Base-by-base conservation (phyloP, 257 asterid species). In the Verbena officinalis region DNA sequence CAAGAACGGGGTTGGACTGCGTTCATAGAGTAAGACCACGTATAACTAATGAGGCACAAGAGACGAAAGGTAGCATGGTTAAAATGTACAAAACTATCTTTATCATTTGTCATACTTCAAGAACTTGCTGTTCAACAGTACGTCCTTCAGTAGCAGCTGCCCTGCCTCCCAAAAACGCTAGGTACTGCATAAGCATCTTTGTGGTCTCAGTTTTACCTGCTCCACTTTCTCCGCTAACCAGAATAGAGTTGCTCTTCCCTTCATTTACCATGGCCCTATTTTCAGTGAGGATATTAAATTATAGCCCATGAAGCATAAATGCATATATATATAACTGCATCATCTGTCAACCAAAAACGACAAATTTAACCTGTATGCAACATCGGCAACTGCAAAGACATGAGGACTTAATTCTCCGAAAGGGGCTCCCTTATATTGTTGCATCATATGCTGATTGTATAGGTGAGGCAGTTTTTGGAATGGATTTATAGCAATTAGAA, bases 161-260 rank as follows among this genome's bases (percentile, higher is more conserved):
- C 24, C 98, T 90, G 56, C 98, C 98, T 65, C 97, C 98, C 84
- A 93, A 70, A 75, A 71, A 93, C 55, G 98, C 98, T 52, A 93
- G 91, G 82, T 93, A 93, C 42, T 74, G 86, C 98, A 93, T 93
- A 78, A 89, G 97, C 98, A 93, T 90, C 78, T 93, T 93, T 19
- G 98, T 93, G 49, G 98, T 93, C 90, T 93, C 98, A 15, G 98
- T 93, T 84, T 93, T 93, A 66, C 98, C 98, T 8, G 98, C 98
- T 73, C 98, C 98, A 84, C 98, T 93, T 82, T 93, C 98, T 56
- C 97, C 97, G 64, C 98, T 93, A 54, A 93, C 98, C 68, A 93
- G 94, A 73, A 93, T 93, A 70, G 98, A 93, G 81, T 93, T 93
- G 83, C 98, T 85, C 84, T 87, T 93, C 33, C 80, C 77, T 82